Base-by-base conservation (phyloP, 1,139 yeast species). In the Insectozyma bohioensis region DNA sequence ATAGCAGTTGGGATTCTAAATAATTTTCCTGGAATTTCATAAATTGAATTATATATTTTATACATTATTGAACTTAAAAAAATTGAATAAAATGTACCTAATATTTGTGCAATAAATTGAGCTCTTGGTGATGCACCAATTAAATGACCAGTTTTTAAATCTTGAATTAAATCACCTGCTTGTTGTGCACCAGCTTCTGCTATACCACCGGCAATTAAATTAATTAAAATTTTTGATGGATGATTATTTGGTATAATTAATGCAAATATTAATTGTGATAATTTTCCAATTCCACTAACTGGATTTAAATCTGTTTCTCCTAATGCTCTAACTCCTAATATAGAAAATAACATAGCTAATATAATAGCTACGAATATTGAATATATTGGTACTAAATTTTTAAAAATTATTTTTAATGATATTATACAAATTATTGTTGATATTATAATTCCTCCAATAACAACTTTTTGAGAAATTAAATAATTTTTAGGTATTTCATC, bases 121-220 rank as follows among this genome's bases (percentile, higher is more conserved):
- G 95, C 95, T 39, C 72, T 73, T 14, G 97, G 97, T 0, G 95
- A 84, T 0, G 97, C 97, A 8, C 95, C 95, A 4, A 92, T 54
- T 31, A 92, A 58, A 58, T 86, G 95, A 0, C 98, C 97, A 0
- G 98, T 90, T 55, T 92, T 92, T 47, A 90, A 68, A 58, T 92
- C 98, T 65, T 92, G 97, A 95, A 90, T 86, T 51, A 92, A 67
- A 60, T 92, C 98, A 11, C 98, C 98, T 1, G 97, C 97, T 58
- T 92, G 98, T 58, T 92, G 97, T 2, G 98, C 97, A 6, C 98
- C 97, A 1, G 98, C 97, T 60, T 92, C 98, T 1, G 97, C 95
- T 20, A 92, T 81, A 6, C 96, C 97, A 11, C 98, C 98, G 3
- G 97, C 96, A 3, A 92, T 82, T 35, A 92, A 66, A 53, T 92